These are phyloP conservation scores for Naumovozyma baii DNA, from an alignment of 805 yeast species.

Conservation along the genomic window DNA sequence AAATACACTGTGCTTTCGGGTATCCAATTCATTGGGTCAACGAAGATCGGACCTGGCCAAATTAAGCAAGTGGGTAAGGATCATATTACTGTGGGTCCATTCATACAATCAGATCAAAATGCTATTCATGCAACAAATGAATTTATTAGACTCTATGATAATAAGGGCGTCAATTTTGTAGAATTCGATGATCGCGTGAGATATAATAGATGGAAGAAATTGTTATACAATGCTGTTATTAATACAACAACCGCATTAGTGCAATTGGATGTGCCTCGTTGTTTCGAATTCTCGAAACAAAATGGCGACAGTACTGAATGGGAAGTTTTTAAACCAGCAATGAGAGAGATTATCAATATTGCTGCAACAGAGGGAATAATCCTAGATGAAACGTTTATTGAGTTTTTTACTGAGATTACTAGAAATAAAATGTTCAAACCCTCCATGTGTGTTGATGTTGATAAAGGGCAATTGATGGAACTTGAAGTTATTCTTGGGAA, in stretches of 20 bases:
- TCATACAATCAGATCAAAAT: conserved; percentile 30
- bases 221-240: conserved; percentile 55
- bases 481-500: conserved; percentile 65
- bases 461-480: conserved; percentile 57
- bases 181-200: conserved; percentile 37
- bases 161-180: conserved; percentile 33
- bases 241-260: conserved; percentile 54
- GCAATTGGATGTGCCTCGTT: conserved; percentile 45
- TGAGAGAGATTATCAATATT: conserved; percentile 50
- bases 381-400: conserved; percentile 39
- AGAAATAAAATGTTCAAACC: conserved; percentile 48
- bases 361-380: conserved; percentile 53
- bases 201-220: conserved; percentile 50
- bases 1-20: conserved; percentile 41
- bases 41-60: conserved; percentile 38
- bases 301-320: conserved; percentile 28
- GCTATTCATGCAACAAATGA: conserved; percentile 32
- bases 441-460: conserved; percentile 59
- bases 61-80: conserved; percentile 46
- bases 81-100: conserved; percentile 42
- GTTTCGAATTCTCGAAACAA: conserved; percentile 34
- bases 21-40: conserved; percentile 53
- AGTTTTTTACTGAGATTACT: conserved; percentile 43
- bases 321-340: conserved; percentile 40
- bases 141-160: conserved; percentile 35